phyloP scores from a whole-genome alignment of 2,329 filamentous ascomycete genomes.

The Penicillium sp. region DNA sequence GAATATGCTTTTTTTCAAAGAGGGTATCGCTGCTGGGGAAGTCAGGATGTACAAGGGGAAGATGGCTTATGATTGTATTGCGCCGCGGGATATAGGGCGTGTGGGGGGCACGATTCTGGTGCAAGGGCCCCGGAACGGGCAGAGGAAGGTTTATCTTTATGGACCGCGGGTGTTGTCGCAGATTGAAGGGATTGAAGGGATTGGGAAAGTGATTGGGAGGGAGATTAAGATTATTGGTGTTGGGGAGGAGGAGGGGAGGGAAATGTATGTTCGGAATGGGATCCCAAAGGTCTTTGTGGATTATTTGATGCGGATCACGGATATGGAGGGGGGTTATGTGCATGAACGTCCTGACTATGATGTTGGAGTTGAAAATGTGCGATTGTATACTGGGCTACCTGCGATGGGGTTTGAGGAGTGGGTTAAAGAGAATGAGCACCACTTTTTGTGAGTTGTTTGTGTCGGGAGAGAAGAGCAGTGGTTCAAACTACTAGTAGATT shows the following conservation, averaged over 20 bases:
- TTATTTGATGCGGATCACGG: not conserved
- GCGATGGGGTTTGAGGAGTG: no score
- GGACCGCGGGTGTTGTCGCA: slow-evolving; percentile 34
- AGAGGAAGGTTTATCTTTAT: slow-evolving; percentile 28
- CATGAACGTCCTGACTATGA: no score
- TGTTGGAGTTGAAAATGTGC: no score
- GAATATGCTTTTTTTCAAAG: slow-evolving; percentile 33
- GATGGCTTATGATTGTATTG: slow-evolving; percentile 36
- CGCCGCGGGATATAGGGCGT: slow-evolving; percentile 42
- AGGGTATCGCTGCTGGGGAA: slow-evolving; percentile 25
- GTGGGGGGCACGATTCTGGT: slow-evolving; percentile 39
- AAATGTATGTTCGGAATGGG: slow-evolving; percentile 13
- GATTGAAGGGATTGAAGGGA: slow-evolving; percentile 22
- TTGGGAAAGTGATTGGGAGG: slow-evolving; percentile 31
- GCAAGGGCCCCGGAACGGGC: slow-evolving; percentile 20
- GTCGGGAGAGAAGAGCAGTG: no score
- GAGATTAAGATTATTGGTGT: slow-evolving; percentile 23
- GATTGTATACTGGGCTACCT: no score
- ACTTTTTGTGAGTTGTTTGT: no score
- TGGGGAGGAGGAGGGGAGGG: slow-evolving; percentile 9
- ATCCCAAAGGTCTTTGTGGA: not conserved
- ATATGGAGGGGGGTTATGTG: no score
- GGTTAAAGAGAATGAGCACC: no score
- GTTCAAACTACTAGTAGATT: no score
- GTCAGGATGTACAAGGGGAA: slow-evolving; percentile 29